These are phyloP conservation scores for Anthoceros angustus DNA, from an alignment of 225 moss, liverwort and hornwort genomes.

Conservation along the genomic window DNA sequence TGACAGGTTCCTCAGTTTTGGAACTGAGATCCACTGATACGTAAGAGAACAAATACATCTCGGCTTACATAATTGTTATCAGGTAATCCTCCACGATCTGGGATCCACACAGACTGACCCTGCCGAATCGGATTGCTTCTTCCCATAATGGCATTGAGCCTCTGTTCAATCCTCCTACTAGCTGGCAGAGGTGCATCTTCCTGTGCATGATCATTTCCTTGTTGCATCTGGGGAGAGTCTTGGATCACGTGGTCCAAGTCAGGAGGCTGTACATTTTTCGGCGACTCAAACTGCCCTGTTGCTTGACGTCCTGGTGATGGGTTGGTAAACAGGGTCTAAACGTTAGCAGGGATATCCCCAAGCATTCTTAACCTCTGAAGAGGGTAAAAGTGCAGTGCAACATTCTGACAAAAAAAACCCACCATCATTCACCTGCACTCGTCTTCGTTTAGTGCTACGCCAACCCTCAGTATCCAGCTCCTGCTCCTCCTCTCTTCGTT, in stretches of 20 bases:
- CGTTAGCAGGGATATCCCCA: background rate
- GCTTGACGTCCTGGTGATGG: too few relatives aligned
- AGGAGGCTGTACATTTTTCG: background rate
- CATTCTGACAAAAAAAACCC: background rate
- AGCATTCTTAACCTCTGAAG: background rate
- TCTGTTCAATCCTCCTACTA: background rate
- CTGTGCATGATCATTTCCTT: background rate
- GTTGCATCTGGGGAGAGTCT: background rate
- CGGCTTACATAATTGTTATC: background rate
- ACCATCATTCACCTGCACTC: conserved; percentile 7
- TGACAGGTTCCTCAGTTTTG: background rate
- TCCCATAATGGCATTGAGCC: background rate
- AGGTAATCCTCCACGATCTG: background rate
- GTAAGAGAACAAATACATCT: background rate
- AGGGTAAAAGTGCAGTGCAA: background rate
- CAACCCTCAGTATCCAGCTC: conserved; percentile 24
- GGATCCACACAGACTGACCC: background rate
- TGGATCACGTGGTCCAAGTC: background rate
- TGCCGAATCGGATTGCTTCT: background rate
- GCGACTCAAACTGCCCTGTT: background rate
- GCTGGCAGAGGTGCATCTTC: background rate
- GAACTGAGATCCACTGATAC: background rate
- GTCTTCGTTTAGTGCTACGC: conserved; percentile 23
- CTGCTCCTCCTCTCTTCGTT: conserved; percentile 26
- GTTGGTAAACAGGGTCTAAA: too few relatives aligned